These are phyloP conservation scores for Mycena venus DNA, from an alignment of 768 basidiomycete species.

Conservation along the genomic window DNA sequence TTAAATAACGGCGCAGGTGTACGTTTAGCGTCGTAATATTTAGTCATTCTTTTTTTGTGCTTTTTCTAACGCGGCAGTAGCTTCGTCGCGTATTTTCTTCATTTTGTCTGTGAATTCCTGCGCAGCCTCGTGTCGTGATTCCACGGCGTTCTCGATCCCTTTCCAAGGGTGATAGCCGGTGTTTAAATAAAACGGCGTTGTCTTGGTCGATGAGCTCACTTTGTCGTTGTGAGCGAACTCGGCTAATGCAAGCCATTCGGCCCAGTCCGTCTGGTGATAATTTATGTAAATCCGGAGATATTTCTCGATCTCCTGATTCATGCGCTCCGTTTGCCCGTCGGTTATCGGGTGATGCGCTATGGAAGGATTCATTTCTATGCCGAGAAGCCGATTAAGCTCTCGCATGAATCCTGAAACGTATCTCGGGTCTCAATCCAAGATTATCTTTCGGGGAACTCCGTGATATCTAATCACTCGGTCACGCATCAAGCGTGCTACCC, in stretches of 20 bases:
- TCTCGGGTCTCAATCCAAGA: background rate
- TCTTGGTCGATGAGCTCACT: too few species aligned
- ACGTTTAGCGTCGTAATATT: too few species aligned
- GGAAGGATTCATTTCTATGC: background rate
- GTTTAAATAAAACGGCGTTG: too few species aligned
- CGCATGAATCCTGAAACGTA: background rate
- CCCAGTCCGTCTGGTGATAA: conserved; percentile 45
- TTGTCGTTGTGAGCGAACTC: conserved; percentile 46
- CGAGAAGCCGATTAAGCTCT: background rate
- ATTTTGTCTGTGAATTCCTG: too few species aligned
- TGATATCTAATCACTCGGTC: background rate
- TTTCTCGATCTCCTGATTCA: conserved; percentile 42
- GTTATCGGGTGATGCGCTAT: conserved; percentile 24
- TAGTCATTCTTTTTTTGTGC: too few species aligned
- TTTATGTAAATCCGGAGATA: conserved; percentile 40
- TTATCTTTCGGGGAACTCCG: background rate
- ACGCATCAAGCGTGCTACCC: background rate
- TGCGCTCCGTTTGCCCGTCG: conserved; percentile 38
- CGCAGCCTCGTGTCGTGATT: too few species aligned
- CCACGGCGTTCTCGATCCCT: too few species aligned
- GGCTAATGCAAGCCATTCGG: conserved; percentile 36
- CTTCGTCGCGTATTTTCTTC: too few species aligned
- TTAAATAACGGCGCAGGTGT: too few species aligned
- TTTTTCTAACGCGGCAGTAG: too few species aligned
- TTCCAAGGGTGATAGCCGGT: too few species aligned